A percentile compares a stretch with the other conserved stretches of the same genome.
Evolutionary conservation across 2,329 filamentous ascomycete species (phyloP).

Genomic region (Lasiodiplodia citricola): DNA sequence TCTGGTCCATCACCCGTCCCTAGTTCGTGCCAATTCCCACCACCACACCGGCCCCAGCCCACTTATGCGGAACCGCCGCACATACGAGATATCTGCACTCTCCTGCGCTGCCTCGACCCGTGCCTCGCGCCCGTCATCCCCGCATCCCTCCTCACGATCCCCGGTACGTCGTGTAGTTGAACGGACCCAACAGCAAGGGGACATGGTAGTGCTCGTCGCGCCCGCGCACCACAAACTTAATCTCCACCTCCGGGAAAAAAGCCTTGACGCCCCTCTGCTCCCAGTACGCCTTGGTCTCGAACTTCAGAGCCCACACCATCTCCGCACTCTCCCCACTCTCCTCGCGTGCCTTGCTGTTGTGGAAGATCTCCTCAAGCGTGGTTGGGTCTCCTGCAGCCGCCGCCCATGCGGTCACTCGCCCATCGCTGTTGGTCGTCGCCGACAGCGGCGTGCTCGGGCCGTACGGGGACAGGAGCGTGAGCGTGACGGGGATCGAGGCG

Average conservation of each 20-base stretch:
- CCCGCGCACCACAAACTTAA: conserved; percentile 58
- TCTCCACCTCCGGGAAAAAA: conserved; percentile 63
- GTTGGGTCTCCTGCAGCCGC: conserved; percentile 19
- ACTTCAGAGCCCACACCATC: conserved; percentile 71
- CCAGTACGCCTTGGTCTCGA: conserved; percentile 76
- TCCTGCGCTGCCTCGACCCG: not conserved
- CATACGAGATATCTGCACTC: not conserved
- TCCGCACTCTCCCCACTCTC: conserved; percentile 40
- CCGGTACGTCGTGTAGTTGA: conserved; percentile 81
- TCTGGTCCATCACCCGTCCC: not conserved
- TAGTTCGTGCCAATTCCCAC: not conserved
- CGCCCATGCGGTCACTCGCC: conserved; percentile 71
- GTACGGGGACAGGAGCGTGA: conserved; percentile 54
- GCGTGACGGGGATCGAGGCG: conserved; percentile 67
- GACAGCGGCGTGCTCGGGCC: conserved; percentile 36
- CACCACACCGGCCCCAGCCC: not conserved
- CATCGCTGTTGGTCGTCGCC: conserved; percentile 72
- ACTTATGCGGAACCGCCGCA: not conserved
- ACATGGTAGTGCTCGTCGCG: conserved; percentile 75
- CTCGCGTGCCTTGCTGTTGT: conserved; percentile 30
- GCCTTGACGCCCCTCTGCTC: conserved; percentile 60
- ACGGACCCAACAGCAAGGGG: conserved; percentile 76
- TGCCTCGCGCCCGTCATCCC: not conserved
- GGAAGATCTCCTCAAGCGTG: conserved; percentile 25
- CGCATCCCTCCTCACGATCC: conserved; percentile 62